Percentiles rank a stretch among this genome's conserved stretches.
Conservation (phyloP, 2,329 filamentous ascomycete genomes). For the Diaporthe ampelina region DNA sequence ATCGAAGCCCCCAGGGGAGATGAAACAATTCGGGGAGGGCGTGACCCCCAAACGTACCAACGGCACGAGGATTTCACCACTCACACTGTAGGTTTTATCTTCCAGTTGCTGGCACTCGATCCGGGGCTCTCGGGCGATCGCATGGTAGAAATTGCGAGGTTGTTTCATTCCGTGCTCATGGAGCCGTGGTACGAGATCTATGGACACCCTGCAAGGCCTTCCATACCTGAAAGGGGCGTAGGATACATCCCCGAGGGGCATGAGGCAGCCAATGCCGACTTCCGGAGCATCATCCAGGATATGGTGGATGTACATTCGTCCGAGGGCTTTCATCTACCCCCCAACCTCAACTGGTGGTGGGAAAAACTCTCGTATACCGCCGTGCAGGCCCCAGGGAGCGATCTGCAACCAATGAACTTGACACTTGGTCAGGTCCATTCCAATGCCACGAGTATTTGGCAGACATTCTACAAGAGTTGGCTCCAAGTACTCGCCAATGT, state of each 20-base stretch:
- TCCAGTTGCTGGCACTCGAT: constrained; percentile 4
- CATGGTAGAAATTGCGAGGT: constrained; percentile 3
- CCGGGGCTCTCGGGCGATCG: background rate
- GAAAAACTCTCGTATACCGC: background rate
- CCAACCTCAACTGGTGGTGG: background rate
- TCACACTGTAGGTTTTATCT: background rate
- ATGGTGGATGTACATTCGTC: background rate
- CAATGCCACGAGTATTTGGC: background rate
- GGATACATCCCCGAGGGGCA: background rate
- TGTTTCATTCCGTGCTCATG: constrained; percentile 7
- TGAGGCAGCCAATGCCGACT: background rate
- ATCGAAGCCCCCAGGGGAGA: background rate
- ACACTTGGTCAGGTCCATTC: accelerated
- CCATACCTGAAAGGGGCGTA: background rate
- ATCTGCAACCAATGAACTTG: background rate
- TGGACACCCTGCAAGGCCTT: background rate
- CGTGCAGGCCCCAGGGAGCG: background rate
- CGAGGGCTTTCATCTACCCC: background rate
- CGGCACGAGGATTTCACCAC: background rate
- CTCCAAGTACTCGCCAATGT: background rate
- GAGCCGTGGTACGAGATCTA: background rate
- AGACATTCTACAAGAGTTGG: background rate
- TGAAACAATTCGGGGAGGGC: background rate
- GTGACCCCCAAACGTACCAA: accelerated
- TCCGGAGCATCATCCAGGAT: background rate